Conservation (phyloP, 805 yeast genomes). For the Kockiozyma suomiensis region DNA sequence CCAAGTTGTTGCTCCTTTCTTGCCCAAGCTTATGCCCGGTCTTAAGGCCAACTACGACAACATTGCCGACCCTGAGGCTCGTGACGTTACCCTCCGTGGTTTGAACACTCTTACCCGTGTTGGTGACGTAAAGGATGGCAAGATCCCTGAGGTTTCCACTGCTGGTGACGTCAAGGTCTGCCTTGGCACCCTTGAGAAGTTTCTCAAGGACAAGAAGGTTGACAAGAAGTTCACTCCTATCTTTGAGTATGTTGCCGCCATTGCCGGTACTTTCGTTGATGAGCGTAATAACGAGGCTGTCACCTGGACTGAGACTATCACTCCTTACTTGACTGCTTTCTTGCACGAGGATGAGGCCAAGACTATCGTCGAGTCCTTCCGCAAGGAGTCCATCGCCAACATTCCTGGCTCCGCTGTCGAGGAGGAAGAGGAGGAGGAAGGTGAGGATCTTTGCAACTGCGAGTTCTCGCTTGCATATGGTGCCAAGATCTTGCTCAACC, state of each 20-base stretch:
- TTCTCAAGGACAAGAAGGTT: slow-evolving; percentile 65
- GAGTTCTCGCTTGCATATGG: slow-evolving; percentile 99
- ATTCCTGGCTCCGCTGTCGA: slow-evolving; percentile 94
- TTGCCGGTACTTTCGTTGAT: slow-evolving; percentile 98
- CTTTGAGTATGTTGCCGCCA: slow-evolving; percentile 82
- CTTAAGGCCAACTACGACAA: slow-evolving; percentile 89
- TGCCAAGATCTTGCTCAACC: slow-evolving; percentile 99
- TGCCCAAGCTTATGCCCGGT: slow-evolving; percentile 93
- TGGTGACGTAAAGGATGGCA: slow-evolving; percentile 91
- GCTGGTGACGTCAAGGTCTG: slow-evolving; percentile 97
- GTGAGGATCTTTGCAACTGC: slow-evolving; percentile 99
- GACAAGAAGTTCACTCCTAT: slow-evolving; percentile 76
- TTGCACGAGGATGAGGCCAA: slow-evolving; percentile 90
- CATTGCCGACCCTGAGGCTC: slow-evolving; percentile 99
- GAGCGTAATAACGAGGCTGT: slow-evolving; percentile 93
- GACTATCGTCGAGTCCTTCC: slow-evolving; percentile 88
- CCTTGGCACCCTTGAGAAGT: slow-evolving; percentile 73
- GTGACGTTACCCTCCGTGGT: slow-evolving; percentile 97
- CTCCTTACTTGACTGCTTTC: slow-evolving; percentile 95
- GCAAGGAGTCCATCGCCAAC: slow-evolving; percentile 96
- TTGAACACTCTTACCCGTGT: slow-evolving; percentile 97
- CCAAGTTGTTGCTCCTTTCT: slow-evolving; percentile 99
- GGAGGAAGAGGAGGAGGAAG: slow-evolving; percentile 92
- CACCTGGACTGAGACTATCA: slow-evolving; percentile 84
- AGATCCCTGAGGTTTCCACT: slow-evolving; percentile 94